Percentiles rank a stretch among this genome's conserved stretches.
These are phyloP conservation scores for Xylaria hypoxylon DNA, from an alignment of 2,329 filamentous ascomycete species.

Conservation along the genomic window DNA sequence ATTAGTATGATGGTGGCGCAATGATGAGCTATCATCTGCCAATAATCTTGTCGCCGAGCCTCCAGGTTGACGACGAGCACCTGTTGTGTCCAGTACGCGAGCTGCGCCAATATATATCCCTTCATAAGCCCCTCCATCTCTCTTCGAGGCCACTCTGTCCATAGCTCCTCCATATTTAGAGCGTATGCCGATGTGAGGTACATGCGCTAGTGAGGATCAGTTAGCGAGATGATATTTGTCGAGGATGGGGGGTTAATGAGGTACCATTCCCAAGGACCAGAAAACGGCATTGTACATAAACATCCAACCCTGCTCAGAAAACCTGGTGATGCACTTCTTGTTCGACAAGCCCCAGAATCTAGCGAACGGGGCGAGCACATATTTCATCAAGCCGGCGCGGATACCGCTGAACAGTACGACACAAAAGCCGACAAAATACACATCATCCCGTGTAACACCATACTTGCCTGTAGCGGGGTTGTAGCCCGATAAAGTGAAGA, in stretches of 20 bases:
- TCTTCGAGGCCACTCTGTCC: constrained; percentile 84
- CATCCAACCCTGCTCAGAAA: constrained; percentile 94
- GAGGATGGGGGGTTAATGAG: neutral
- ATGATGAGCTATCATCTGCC: constrained; percentile 95
- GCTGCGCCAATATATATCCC: constrained; percentile 89
- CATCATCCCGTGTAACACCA: constrained; percentile 79
- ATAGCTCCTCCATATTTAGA: constrained; percentile 79
- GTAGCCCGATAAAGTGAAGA: constrained; percentile 86
- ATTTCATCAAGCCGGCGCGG: constrained; percentile 85
- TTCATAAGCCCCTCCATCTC: constrained; percentile 81
- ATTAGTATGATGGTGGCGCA: constrained; percentile 86
- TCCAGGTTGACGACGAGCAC: constrained; percentile 94
- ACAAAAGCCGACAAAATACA: constrained; percentile 79
- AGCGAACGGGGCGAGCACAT: constrained; percentile 83
- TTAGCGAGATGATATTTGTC: constrained; percentile 8
- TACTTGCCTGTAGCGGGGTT: constrained; percentile 77
- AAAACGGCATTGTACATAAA: constrained; percentile 83
- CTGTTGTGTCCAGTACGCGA: constrained; percentile 93
- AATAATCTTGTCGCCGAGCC: constrained; percentile 90
- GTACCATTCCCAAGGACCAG: constrained; percentile 85
- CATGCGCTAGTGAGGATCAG: constrained; percentile 70
- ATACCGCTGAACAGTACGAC: constrained; percentile 86
- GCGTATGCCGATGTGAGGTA: constrained; percentile 81
- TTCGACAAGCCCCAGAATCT: constrained; percentile 76
- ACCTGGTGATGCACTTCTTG: constrained; percentile 79